phyloP scores from a whole-genome alignment of 768 basidiomycete genomes.

The Hygrophoropsis aurantiaca region DNA sequence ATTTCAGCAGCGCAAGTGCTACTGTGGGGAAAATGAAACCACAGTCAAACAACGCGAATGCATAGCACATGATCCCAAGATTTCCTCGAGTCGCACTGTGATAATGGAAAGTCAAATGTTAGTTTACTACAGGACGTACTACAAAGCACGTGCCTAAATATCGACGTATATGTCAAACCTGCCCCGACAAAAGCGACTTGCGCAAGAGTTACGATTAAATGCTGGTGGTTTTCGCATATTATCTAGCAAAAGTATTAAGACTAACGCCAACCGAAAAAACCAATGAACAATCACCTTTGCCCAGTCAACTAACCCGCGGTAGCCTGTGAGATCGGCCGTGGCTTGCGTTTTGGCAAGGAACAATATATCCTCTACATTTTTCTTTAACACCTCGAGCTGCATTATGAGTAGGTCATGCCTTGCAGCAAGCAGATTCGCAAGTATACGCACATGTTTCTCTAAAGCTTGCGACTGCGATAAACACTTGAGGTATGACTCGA shows the following conservation, averaged over 20 bases:
- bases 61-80: slow-evolving; percentile 24
- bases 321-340: slow-evolving; percentile 16
- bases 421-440: neutral
- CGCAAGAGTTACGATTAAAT: slow-evolving; percentile 1
- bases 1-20: slow-evolving; percentile 14
- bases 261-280: too few species aligned
- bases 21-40: slow-evolving; percentile 26
- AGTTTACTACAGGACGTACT: neutral
- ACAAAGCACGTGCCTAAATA: slow-evolving; percentile 18
- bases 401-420: neutral
- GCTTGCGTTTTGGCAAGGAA: slow-evolving; percentile 16
- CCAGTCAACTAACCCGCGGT: slow-evolving; percentile 22
- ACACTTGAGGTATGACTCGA: slow-evolving; percentile 2
- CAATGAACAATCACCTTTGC: slow-evolving; percentile 10
- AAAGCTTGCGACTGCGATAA: slow-evolving; percentile 2
- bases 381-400: slow-evolving; percentile 4
- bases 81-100: slow-evolving; percentile 19
- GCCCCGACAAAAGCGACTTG: slow-evolving; percentile 15
- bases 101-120: neutral
- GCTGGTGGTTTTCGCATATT: slow-evolving; percentile 8
- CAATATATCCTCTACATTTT: neutral
- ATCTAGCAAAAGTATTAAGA: neutral
- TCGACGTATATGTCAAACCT: slow-evolving; percentile 23
- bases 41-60: slow-evolving; percentile 25
- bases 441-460: slow-evolving; percentile 3